phyloP scores from a whole-genome alignment of 345 rosid genomes.

The Acer campestre region DNA sequence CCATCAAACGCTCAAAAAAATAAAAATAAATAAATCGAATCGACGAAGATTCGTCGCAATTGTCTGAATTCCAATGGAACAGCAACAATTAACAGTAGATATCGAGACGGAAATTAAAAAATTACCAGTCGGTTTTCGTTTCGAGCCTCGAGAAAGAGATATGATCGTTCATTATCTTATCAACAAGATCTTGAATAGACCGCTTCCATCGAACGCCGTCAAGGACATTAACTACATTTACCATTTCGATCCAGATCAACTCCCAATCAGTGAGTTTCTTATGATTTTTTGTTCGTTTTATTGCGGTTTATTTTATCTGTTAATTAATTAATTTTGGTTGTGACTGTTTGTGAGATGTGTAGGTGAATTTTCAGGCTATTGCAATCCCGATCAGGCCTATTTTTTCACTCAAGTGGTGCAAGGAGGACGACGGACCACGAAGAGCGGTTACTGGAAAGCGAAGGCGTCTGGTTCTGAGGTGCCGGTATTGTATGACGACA shows the following conservation, averaged over 20 bases:
- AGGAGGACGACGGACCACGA: not conserved
- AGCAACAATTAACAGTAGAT: too few species aligned
- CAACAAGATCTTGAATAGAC: not conserved
- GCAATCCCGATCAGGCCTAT: constrained; percentile 12
- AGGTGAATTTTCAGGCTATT: constrained; percentile 8
- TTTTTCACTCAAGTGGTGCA: not conserved
- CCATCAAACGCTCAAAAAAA: too few species aligned
- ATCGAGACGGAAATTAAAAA: not conserved
- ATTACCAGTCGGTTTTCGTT: constrained; percentile 8
- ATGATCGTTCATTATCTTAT: not conserved
- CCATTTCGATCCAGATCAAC: not conserved
- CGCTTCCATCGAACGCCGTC: not conserved
- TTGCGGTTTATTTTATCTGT: not conserved
- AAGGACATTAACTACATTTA: constrained; percentile 14
- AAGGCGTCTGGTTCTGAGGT: not conserved
- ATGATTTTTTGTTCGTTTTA: not conserved
- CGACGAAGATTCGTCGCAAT: too few species aligned
- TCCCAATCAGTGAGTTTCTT: constrained; percentile 10
- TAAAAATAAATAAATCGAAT: too few species aligned
- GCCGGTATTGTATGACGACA: not conserved
- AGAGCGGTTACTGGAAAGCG: constrained; percentile 2
- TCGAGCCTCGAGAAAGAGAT: constrained; percentile 5
- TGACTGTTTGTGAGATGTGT: not conserved
- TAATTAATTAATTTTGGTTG: not conserved
- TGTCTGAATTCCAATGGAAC: too few species aligned